These are phyloP conservation scores for Rosa hybrid DNA, from an alignment of 331 rosid species.

Conservation along the genomic window DNA sequence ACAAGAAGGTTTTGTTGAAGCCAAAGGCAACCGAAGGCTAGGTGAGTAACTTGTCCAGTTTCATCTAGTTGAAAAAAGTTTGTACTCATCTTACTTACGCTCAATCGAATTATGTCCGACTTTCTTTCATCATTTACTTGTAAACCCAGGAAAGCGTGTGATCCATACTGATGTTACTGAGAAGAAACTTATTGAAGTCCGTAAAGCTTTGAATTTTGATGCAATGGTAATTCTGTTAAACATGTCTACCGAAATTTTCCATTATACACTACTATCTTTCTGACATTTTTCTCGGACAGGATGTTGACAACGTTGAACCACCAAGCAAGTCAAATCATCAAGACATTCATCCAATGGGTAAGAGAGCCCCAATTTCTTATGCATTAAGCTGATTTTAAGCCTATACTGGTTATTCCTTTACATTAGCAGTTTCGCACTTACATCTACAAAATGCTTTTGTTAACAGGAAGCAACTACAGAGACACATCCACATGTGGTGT, in stretches of 20 bases:
- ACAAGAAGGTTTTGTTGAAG: constrained; percentile 79
- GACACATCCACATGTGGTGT: constrained; percentile 81
- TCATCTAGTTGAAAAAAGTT: neutral
- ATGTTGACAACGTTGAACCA: constrained; percentile 46
- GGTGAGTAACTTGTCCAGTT: constrained; percentile 37
- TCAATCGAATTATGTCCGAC: neutral
- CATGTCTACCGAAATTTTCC: constrained; percentile 5
- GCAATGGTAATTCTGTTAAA: constrained; percentile 55
- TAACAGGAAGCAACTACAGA: constrained; percentile 51
- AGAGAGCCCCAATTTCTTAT: constrained; percentile 5
- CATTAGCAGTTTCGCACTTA: neutral
- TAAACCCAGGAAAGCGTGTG: constrained; percentile 72
- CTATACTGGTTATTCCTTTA: neutral
- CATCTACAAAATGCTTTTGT: constrained; percentile 18
- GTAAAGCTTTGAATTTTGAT: constrained; percentile 54
- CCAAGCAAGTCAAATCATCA: constrained; percentile 38
- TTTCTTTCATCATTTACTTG: neutral
- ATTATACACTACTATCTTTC: constrained; percentile 4
- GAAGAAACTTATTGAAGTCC: constrained; percentile 65
- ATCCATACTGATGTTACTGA: constrained; percentile 65
- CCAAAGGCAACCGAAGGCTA: constrained; percentile 69
- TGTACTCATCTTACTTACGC: neutral
- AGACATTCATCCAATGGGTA: constrained; percentile 40
- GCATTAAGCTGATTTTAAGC: neutral
- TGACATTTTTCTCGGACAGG: constrained; percentile 40